Evolutionary conservation across 1,284 basidiomycete species (phyloP).

Genomic region (Marasmius oreades): DNA sequence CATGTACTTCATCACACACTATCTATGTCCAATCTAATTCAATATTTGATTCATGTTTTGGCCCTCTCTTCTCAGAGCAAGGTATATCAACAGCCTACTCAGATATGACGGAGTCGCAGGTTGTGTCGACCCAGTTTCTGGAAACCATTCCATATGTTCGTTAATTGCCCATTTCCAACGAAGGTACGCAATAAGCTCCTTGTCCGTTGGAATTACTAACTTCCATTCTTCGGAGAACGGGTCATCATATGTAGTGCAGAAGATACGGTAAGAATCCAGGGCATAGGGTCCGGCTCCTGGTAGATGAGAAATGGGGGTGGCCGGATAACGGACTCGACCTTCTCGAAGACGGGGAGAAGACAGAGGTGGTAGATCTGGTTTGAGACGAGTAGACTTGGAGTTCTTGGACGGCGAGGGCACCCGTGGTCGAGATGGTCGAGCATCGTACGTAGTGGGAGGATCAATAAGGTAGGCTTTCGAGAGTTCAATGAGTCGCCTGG

Average conservation of each 20-base stretch:
- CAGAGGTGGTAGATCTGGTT: not conserved
- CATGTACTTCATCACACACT: not conserved
- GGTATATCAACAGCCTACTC: conserved; percentile 31
- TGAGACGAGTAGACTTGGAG: conserved; percentile 10
- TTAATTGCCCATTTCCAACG: conserved; percentile 65
- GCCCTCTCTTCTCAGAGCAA: conserved; percentile 14
- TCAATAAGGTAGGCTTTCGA: conserved; percentile 44
- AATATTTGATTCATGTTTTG: not conserved
- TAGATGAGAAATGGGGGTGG: conserved; percentile 47
- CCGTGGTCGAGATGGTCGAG: conserved; percentile 24
- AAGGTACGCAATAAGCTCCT: conserved; percentile 56
- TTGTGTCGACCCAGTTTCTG: conserved; percentile 35
- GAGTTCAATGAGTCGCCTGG: conserved; percentile 46
- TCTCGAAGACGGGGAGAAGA: not conserved
- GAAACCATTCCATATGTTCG: conserved; percentile 47
- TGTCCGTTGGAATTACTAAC: conserved; percentile 52
- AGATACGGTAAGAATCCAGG: conserved; percentile 65
- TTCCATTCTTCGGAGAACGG: conserved; percentile 49
- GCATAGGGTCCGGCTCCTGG: conserved; percentile 62
- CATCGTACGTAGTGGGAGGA: conserved; percentile 32
- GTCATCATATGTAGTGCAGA: conserved; percentile 35
- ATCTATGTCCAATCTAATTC: not conserved
- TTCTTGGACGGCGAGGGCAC: conserved; percentile 15
- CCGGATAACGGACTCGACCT: conserved; percentile 29
- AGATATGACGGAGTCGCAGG: conserved; percentile 33